Evolutionary conservation across 192 early-diverging fungal genomes (phyloP).

Genomic region (Geranomyces michiganensis): DNA sequence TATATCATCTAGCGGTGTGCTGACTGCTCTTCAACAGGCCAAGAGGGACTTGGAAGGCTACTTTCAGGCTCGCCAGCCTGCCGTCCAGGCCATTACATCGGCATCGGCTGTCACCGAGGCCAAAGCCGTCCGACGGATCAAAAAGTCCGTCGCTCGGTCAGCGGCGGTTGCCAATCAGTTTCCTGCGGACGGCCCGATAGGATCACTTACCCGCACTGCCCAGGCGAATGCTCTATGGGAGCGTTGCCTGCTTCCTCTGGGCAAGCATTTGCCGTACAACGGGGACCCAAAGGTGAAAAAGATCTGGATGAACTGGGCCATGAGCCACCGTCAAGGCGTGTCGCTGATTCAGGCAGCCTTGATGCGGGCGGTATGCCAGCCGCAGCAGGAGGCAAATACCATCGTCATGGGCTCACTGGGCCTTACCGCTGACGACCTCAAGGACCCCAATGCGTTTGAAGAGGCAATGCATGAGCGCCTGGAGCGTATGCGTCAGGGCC

Average conservation of each 20-base stretch:
- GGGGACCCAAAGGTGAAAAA: neutral
- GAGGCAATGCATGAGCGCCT: slow-evolving; percentile 1
- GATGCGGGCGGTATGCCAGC: neutral
- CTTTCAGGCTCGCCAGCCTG: neutral
- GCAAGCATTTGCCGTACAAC: neutral
- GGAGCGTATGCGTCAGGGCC: neutral
- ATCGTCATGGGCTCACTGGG: slow-evolving; percentile 2
- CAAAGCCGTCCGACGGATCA: no score
- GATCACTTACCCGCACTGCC: neutral
- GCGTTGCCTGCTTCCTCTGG: neutral
- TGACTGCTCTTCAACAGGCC: neutral
- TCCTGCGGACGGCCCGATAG: no score
- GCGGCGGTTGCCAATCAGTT: no score
- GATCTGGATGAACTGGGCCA: slow-evolving; percentile 1
- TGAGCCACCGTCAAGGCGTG: neutral
- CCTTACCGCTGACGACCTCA: neutral
- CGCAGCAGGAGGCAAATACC: neutral
- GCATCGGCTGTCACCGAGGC: no score
- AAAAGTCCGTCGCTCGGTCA: no score
- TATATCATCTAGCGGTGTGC: neutral
- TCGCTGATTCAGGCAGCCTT: neutral
- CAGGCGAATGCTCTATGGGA: neutral
- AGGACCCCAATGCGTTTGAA: neutral
- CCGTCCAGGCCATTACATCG: neutral
- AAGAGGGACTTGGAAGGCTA: neutral